These are phyloP conservation scores for Abortiporus biennis DNA, from an alignment of 1,284 basidiomycete species.

Conservation along the genomic window DNA sequence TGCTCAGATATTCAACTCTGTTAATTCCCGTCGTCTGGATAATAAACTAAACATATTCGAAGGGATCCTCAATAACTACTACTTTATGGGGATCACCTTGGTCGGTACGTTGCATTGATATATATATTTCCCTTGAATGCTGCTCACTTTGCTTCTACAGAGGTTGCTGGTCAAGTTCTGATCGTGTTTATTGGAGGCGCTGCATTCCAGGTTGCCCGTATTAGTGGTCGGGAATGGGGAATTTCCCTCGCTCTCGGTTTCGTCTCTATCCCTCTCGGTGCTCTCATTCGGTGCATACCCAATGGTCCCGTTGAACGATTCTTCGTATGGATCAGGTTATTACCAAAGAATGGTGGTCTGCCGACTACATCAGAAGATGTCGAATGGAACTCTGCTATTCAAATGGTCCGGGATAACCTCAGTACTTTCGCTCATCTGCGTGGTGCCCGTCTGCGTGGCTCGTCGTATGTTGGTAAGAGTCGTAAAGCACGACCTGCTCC, in stretches of 20 bases:
- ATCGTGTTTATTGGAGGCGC: conserved; percentile 91
- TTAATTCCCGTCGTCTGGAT: conserved; percentile 89
- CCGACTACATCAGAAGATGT: conserved; percentile 59
- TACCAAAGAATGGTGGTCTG: conserved; percentile 64
- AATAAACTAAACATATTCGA: conserved; percentile 86
- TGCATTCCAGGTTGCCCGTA: conserved; percentile 85
- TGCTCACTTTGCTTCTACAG: conserved; percentile 32
- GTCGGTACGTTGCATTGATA: conserved; percentile 50
- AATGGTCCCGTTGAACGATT: conserved; percentile 74
- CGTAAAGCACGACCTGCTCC: conserved; percentile 50
- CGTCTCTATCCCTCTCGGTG: conserved; percentile 85
- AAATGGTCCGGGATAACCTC: conserved; percentile 82
- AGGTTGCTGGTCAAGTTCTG: conserved; percentile 82
- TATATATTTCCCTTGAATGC: conserved; percentile 6
- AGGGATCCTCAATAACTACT: conserved; percentile 76
- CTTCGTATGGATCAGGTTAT: conserved; percentile 61
- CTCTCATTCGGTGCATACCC: conserved; percentile 77
- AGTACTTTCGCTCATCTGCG: conserved; percentile 75
- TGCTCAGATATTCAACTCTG: conserved; percentile 91
- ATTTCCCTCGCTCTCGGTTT: conserved; percentile 86
- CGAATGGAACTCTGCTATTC: conserved; percentile 70
- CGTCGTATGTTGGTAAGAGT: conserved; percentile 78
- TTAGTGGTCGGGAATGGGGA: conserved; percentile 86
- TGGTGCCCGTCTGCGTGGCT: conserved; percentile 80
- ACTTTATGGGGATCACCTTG: conserved; percentile 83